Conservation (phyloP, 495 filamentous ascomycete species). For the Tricharina praecox region DNA sequence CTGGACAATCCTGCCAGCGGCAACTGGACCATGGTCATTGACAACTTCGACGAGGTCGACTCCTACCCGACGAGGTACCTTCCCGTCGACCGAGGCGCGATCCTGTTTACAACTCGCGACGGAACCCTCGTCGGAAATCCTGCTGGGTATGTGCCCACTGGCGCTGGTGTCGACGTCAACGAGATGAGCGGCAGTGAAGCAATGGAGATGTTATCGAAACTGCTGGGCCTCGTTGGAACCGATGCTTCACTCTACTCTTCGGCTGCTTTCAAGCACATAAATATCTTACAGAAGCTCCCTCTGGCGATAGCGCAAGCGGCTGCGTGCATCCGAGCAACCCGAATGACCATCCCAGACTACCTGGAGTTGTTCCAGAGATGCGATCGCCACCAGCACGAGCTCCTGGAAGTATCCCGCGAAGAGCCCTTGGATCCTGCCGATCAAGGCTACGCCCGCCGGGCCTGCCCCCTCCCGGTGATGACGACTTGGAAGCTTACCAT, state of each 20-base stretch:
- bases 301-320: slow-evolving; percentile 26
- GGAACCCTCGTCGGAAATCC: neutral
- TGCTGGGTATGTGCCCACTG: neutral
- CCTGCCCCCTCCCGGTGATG: slow-evolving; percentile 5
- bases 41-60: slow-evolving; percentile 13
- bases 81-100: slow-evolving; percentile 9
- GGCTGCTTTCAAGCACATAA: slow-evolving; percentile 9
- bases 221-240: too few relatives aligned
- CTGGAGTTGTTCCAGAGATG: slow-evolving; percentile 2
- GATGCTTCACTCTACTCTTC: too few relatives aligned
- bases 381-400: neutral
- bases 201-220: neutral
- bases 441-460: neutral
- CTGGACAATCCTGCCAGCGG: slow-evolving; percentile 8
- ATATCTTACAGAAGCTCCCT: slow-evolving; percentile 20
- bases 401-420: too few relatives aligned
- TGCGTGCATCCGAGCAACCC: slow-evolving; percentile 22
- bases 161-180: neutral
- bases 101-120: slow-evolving; percentile 10
- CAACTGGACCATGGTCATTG: slow-evolving; percentile 29
- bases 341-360: slow-evolving; percentile 5
- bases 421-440: too few relatives aligned
- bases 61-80: slow-evolving; percentile 1
- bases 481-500: slow-evolving; percentile 10
- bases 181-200: slow-evolving; percentile 1